Evolutionary conservation across 2,329 filamentous ascomycete genomes (phyloP).

Genomic region (Beauveria caledonica): DNA sequence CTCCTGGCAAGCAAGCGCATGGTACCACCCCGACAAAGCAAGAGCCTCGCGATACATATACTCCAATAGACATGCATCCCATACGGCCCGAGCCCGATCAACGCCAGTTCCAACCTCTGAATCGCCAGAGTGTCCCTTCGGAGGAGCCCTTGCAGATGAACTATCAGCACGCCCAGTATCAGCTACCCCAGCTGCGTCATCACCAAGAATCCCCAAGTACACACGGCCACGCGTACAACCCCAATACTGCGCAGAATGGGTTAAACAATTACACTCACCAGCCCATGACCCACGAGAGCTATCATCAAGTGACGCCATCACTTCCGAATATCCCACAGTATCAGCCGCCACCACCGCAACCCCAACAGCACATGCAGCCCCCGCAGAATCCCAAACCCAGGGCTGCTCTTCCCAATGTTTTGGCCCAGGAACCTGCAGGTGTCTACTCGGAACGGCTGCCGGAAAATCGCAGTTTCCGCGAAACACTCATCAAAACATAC

Average conservation of each 20-base stretch:
- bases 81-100: constrained; percentile 3
- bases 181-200: constrained; percentile 5
- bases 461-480: constrained; percentile 12
- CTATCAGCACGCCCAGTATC: not conserved
- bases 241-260: not conserved
- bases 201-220: not conserved
- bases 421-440: not conserved
- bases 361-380: constrained; percentile 4
- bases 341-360: not conserved
- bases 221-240: not conserved
- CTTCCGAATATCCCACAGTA: constrained; percentile 1
- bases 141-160: not conserved
- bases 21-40: not conserved
- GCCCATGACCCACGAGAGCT: not conserved
- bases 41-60: constrained; percentile 1
- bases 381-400: not conserved
- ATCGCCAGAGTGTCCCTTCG: not conserved
- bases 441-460: constrained; percentile 15
- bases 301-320: not conserved
- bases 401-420: not conserved
- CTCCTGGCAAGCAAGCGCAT: not conserved
- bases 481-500: constrained; percentile 14
- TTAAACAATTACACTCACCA: not conserved
- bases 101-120: constrained; percentile 11
- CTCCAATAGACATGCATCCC: constrained; percentile 5